Evolutionary conservation across 768 basidiomycete species (phyloP).

Genomic region (Albatrellus ellisii): DNA sequence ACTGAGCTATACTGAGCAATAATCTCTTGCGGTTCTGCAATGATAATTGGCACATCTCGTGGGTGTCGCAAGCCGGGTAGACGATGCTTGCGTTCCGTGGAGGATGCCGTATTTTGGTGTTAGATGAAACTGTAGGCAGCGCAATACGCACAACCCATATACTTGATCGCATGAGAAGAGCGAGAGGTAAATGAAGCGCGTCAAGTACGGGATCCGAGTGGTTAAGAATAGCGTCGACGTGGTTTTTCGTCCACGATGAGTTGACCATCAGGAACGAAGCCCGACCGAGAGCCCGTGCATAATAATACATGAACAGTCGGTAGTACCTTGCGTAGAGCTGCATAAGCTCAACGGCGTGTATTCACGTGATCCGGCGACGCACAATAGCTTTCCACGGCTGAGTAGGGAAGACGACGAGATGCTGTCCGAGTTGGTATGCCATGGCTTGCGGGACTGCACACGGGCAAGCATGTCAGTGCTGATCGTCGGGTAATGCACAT

Average conservation of each 20-base stretch:
- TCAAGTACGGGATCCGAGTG: slow-evolving; percentile 39
- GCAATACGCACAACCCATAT: not conserved
- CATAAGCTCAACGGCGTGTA: not conserved
- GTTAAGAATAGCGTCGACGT: slow-evolving; percentile 62
- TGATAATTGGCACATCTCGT: slow-evolving; percentile 45
- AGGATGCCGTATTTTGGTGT: not conserved
- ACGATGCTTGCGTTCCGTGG: slow-evolving; percentile 36
- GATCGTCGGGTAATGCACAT: slow-evolving; percentile 95
- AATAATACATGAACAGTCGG: slow-evolving; percentile 73
- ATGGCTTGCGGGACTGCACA: slow-evolving; percentile 42
- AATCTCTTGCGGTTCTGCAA: slow-evolving; percentile 43
- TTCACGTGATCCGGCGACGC: no score
- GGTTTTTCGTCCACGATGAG: slow-evolving; percentile 87
- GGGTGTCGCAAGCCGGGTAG: slow-evolving; percentile 89
- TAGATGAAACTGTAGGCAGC: not conserved
- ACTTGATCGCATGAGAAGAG: not conserved
- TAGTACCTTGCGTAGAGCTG: slow-evolving; percentile 52
- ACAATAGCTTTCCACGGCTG: slow-evolving; percentile 55
- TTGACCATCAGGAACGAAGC: slow-evolving; percentile 85
- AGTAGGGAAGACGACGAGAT: slow-evolving; percentile 44
- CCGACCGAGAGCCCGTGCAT: slow-evolving; percentile 57
- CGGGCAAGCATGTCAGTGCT: slow-evolving; percentile 87
- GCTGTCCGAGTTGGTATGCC: slow-evolving; percentile 47
- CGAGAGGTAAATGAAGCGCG: slow-evolving; percentile 23
- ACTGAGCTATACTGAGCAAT: slow-evolving; percentile 85